A percentile compares a stretch with the other conserved stretches of the same genome.
Evolutionary conservation across 2,329 filamentous ascomycete genomes (phyloP).

Genomic region (Microdochium bolleyi): DNA sequence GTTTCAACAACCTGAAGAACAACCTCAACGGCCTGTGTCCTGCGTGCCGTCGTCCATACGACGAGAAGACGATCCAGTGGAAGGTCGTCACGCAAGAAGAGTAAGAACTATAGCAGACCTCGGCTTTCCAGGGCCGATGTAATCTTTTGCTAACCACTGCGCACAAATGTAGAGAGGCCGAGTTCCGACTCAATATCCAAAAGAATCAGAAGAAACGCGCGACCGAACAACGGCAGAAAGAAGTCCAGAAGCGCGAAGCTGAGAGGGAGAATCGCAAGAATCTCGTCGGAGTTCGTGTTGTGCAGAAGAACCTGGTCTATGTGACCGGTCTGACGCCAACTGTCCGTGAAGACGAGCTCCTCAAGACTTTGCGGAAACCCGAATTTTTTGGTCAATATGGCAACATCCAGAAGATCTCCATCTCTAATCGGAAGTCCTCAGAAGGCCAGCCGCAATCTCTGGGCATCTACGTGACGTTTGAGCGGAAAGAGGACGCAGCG

Average conservation of each 20-base stretch:
- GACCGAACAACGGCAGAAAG: constrained; percentile 77
- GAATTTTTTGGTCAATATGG: constrained; percentile 98
- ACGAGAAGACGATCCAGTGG: constrained; percentile 95
- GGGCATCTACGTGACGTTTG: constrained; percentile 97
- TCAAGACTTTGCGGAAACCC: constrained; percentile 80
- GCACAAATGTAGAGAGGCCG: constrained; percentile 49
- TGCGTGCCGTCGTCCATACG: constrained; percentile 91
- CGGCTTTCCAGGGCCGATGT: background rate
- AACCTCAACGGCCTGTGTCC: constrained; percentile 97
- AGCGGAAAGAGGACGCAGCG: constrained; percentile 81
- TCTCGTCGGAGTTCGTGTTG: constrained; percentile 86
- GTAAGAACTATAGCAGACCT: constrained; percentile 45
- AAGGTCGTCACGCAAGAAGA: constrained; percentile 93
- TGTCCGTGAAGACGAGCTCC: constrained; percentile 83
- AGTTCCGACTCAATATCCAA: constrained; percentile 69
- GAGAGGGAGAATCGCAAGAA: constrained; percentile 95
- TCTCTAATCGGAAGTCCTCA: constrained; percentile 83
- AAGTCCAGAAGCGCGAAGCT: constrained; percentile 91
- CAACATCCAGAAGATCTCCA: constrained; percentile 97
- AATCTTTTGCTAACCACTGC: background rate
- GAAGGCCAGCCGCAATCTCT: constrained; percentile 76
- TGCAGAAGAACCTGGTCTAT: constrained; percentile 98
- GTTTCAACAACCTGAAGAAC: constrained; percentile 98
- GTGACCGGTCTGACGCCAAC: constrained; percentile 90
- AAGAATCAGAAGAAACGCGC: constrained; percentile 93